These are phyloP conservation scores for Casuarina equisetifolia DNA, from an alignment of 306 rosid species.

Conservation along the genomic window DNA sequence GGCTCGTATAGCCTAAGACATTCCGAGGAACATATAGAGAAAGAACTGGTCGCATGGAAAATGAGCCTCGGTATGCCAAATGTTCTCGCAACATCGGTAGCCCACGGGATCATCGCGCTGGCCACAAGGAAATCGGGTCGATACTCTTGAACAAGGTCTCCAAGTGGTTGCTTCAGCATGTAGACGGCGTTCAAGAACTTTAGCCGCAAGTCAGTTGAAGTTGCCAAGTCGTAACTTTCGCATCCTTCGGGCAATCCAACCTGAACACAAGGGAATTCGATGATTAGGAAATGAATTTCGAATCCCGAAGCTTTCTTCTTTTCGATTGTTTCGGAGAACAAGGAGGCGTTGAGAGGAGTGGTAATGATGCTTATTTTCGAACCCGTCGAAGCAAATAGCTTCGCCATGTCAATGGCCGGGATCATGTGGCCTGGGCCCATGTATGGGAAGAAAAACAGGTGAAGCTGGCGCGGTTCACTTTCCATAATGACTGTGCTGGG, in stretches of 20 bases:
- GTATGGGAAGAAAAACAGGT: conserved; percentile 39
- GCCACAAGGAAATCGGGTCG: conserved; percentile 51
- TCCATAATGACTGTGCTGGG: conserved; percentile 1
- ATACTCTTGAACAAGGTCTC: conserved; percentile 33
- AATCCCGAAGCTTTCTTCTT: not conserved
- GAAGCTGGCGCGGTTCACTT: not conserved
- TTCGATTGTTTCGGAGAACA: conserved; percentile 14
- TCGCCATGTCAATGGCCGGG: conserved; percentile 36
- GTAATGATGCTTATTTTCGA: conserved; percentile 34
- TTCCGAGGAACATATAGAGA: conserved; percentile 36
- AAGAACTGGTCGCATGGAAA: conserved; percentile 52
- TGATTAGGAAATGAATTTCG: conserved; percentile 5
- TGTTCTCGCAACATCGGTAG: conserved; percentile 41
- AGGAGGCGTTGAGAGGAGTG: conserved; percentile 26
- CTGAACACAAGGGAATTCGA: conserved; percentile 37
- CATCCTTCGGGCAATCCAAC: conserved; percentile 53
- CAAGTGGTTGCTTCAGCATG: conserved; percentile 41
- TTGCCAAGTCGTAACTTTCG: conserved; percentile 34
- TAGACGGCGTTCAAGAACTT: conserved; percentile 32
- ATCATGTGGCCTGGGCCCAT: conserved; percentile 37
- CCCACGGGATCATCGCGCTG: conserved; percentile 49
- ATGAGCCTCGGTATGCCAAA: conserved; percentile 51
- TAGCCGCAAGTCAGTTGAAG: not conserved
- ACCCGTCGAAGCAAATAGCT: conserved; percentile 27
- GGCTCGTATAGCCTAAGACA: conserved; percentile 43